These are phyloP conservation scores for Ceratocystis harringtonii DNA, from an alignment of 2,329 filamentous ascomycete species.

Conservation along the genomic window DNA sequence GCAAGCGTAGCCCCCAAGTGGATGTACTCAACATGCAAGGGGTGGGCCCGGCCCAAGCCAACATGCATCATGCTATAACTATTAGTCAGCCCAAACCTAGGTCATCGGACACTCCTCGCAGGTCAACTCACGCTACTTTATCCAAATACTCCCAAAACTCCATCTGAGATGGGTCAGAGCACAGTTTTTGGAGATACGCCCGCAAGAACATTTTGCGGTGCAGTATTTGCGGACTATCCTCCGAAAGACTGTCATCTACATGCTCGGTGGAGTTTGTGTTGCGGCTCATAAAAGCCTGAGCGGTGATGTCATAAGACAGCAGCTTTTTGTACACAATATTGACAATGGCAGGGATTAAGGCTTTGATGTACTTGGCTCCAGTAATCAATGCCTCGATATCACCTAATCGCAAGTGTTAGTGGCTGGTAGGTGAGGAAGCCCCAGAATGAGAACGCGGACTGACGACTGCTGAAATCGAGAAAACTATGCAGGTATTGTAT, in stretches of 20 bases:
- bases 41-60: slow-evolving; percentile 55
- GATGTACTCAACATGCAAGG: slow-evolving; percentile 66
- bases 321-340: slow-evolving; percentile 77
- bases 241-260: slow-evolving; percentile 45
- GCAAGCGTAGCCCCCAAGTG: slow-evolving; percentile 59
- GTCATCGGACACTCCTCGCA: neutral
- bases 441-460: slow-evolving; percentile 21
- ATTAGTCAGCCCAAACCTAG: slow-evolving; percentile 5
- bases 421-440: neutral
- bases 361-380: slow-evolving; percentile 63
- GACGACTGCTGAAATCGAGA: slow-evolving; percentile 58
- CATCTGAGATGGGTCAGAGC: slow-evolving; percentile 57
- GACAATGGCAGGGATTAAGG: slow-evolving; percentile 68
- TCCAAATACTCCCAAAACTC: slow-evolving; percentile 75
- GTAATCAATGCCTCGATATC: slow-evolving; percentile 56
- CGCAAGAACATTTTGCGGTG: slow-evolving; percentile 64
- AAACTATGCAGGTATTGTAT: slow-evolving; percentile 62
- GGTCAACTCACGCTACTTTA: slow-evolving; percentile 52
- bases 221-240: slow-evolving; percentile 59
- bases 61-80: slow-evolving; percentile 56
- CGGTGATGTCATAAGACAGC: slow-evolving; percentile 67
- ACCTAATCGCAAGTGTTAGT: slow-evolving; percentile 24
- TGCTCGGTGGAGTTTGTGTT: slow-evolving; percentile 51
- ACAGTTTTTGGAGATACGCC: slow-evolving; percentile 62
- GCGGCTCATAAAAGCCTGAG: slow-evolving; percentile 53